Conservation (phyloP, 2,329 filamentous ascomycete species). For the Aspergillus fijiensis region DNA sequence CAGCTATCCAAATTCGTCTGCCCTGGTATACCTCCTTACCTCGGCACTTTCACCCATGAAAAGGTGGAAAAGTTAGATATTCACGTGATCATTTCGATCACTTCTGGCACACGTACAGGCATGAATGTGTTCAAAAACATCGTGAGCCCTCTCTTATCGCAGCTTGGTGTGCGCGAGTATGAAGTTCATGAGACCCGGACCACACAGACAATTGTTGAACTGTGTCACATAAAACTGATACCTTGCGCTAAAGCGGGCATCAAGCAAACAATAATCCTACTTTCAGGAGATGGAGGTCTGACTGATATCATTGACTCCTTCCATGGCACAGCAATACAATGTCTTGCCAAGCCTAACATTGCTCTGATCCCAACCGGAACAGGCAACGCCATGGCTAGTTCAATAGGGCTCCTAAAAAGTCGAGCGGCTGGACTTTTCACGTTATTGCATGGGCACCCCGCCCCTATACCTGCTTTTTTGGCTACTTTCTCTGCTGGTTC, state of each 20-base stretch:
- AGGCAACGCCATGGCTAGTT: conserved; percentile 48
- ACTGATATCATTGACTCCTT: conserved; percentile 77
- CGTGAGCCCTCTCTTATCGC: conserved; percentile 56
- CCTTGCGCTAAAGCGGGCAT: conserved; percentile 49
- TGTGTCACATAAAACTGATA: conserved; percentile 55
- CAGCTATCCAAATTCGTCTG: conserved; percentile 20
- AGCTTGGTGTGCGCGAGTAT: conserved; percentile 51
- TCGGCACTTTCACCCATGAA: conserved; percentile 9
- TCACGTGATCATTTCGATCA: conserved; percentile 67
- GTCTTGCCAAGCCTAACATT: conserved; percentile 55
- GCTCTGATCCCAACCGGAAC: conserved; percentile 55
- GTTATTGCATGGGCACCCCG: conserved; percentile 55
- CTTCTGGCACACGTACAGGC: conserved; percentile 63
- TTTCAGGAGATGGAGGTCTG: conserved; percentile 85
- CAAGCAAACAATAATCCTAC: conserved; percentile 66
- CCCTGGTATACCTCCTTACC: conserved; percentile 23
- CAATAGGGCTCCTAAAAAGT: conserved; percentile 32
- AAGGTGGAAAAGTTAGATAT: conserved; percentile 19
- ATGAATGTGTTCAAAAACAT: conserved; percentile 55
- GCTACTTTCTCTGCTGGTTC: conserved; percentile 64
- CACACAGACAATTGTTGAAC: conserved; percentile 61
- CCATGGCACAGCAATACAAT: conserved; percentile 20
- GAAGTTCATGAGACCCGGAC: conserved; percentile 63
- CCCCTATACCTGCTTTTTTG: conserved; percentile 46
- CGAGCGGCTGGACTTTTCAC: conserved; percentile 52